A percentile compares a stretch with the other conserved stretches of the same genome.
These are phyloP conservation scores for Ocimum tenuiflorum DNA, from an alignment of 257 asterid species.

Conservation along the genomic window DNA sequence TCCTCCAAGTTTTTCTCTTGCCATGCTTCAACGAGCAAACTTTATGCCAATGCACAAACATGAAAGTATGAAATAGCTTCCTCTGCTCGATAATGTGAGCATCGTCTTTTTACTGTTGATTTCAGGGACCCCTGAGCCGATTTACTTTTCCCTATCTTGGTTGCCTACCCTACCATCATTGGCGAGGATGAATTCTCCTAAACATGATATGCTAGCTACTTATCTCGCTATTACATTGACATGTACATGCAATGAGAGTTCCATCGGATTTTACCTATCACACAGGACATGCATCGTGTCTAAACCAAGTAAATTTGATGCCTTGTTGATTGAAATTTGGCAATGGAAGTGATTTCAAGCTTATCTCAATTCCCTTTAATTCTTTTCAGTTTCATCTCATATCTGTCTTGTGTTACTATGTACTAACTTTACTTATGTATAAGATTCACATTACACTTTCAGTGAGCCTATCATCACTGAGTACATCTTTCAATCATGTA, in stretches of 20 bases:
- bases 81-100: not conserved
- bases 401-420: not conserved
- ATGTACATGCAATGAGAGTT: not conserved
- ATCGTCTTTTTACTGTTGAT: too few species aligned
- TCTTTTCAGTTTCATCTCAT: not conserved
- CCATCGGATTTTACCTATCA: not conserved
- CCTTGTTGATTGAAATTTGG: not conserved
- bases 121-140: constrained; percentile 47
- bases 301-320: not conserved
- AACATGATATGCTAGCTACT: constrained; percentile 39
- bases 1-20: not conserved
- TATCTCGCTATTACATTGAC: not conserved
- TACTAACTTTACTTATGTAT: not conserved
- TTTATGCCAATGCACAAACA: not conserved
- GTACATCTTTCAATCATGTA: constrained; percentile 36
- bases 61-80: not conserved
- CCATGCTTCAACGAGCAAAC: not conserved
- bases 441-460: constrained; percentile 17
- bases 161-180: constrained; percentile 31
- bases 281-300: not conserved
- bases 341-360: not conserved
- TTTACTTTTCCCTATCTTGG: constrained; percentile 49
- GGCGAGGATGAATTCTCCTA: constrained; percentile 27
- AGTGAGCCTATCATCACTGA: constrained; percentile 36
- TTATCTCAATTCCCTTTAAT: not conserved